A percentile compares a stretch with the other conserved stretches of the same genome.
phyloP scores from a whole-genome alignment of 768 basidiomycete genomes.

The Boletus pseudo-olivaceus region DNA sequence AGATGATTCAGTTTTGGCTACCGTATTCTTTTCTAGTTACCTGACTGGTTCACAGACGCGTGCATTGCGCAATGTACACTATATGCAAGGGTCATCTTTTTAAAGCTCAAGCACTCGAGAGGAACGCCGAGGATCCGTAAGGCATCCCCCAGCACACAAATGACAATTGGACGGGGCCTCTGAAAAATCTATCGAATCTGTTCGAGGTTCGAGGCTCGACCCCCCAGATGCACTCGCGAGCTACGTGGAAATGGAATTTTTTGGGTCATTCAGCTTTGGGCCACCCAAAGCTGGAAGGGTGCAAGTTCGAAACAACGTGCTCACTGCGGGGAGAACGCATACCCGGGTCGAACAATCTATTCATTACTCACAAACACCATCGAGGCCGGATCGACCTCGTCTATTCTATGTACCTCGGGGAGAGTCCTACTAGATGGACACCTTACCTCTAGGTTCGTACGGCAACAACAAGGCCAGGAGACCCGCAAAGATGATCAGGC shows the following conservation, averaged over 20 bases:
- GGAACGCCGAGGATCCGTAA: background rate
- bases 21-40: background rate
- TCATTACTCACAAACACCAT: background rate
- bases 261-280: background rate
- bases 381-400: background rate
- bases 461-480: slow-evolving; percentile 60
- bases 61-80: background rate
- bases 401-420: background rate
- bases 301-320: background rate
- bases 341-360: background rate
- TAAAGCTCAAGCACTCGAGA: background rate
- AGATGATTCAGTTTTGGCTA: background rate
- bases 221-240: background rate
- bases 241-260: background rate
- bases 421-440: slow-evolving; percentile 47
- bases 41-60: background rate
- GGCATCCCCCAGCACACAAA: background rate
- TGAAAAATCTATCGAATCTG: background rate
- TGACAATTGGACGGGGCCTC: background rate
- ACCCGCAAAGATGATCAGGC: slow-evolving; percentile 59
- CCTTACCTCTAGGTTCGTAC: slow-evolving; percentile 73
- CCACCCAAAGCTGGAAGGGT: background rate
- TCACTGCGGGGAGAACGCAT: background rate
- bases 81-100: background rate
- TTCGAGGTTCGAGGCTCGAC: background rate